phyloP scores from a whole-genome alignment of 1,139 yeast species.

The Kodamaea plutei region DNA sequence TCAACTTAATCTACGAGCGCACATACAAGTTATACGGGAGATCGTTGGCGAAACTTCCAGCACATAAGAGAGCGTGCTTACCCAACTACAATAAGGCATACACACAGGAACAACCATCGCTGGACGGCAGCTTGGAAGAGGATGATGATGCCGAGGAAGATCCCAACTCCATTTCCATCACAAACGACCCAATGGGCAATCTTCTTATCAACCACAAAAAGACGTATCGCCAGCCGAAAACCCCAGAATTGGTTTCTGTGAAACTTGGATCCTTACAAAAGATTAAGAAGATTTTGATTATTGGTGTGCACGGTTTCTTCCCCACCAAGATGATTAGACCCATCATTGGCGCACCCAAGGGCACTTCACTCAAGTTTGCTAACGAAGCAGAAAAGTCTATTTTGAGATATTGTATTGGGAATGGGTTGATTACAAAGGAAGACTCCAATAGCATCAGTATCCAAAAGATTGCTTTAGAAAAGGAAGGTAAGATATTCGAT shows the following conservation, averaged over 20 bases:
- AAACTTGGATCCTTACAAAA: conserved; percentile 31
- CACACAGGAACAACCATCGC: conserved; percentile 11
- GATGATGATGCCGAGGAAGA: conserved; percentile 28
- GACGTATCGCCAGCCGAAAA: conserved; percentile 1
- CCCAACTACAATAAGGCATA: conserved; percentile 39
- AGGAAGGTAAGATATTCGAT: conserved; percentile 85
- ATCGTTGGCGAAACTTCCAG: conserved; percentile 36
- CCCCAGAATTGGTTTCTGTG: conserved; percentile 27
- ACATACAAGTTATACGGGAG: conserved; percentile 41
- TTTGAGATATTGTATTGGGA: conserved; percentile 64
- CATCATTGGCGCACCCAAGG: conserved; percentile 87
- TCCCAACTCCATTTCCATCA: conserved; percentile 34
- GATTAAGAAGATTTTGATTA: conserved; percentile 59
- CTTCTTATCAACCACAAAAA: conserved; percentile 33
- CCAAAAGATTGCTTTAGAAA: conserved; percentile 88
- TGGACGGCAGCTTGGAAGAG: conserved; percentile 11
- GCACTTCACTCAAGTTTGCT: conserved; percentile 83
- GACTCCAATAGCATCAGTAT: conserved; percentile 52
- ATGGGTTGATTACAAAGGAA: conserved; percentile 38
- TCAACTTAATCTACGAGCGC: conserved; percentile 34
- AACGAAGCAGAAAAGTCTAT: conserved; percentile 81
- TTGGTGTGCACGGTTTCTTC: conserved; percentile 95
- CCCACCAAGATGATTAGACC: conserved; percentile 85
- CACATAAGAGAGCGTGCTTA: conserved; percentile 38
- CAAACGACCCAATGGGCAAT: conserved; percentile 45